phyloP scores from a whole-genome alignment of 1,284 basidiomycete genomes.

The Sutorius eximius region DNA sequence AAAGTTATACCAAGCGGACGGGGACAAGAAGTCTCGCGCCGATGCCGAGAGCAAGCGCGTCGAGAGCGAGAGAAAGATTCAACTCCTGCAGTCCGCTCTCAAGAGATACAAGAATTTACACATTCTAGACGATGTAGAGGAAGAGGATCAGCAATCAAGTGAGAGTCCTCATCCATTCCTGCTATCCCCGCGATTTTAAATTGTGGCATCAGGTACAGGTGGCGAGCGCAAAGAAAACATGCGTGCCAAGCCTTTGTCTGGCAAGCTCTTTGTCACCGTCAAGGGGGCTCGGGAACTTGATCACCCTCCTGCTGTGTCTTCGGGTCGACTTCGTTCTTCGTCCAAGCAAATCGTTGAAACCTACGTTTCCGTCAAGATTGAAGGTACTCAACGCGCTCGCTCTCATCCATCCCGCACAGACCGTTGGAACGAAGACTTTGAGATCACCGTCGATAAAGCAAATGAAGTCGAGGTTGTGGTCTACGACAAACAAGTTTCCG shows the following conservation, averaged over 20 bases:
- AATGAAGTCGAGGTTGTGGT: constrained; percentile 98
- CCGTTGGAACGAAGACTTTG: constrained; percentile 97
- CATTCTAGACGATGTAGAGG: constrained; percentile 86
- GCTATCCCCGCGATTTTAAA: constrained; percentile 7
- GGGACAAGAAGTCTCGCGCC: constrained; percentile 88
- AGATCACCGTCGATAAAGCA: constrained; percentile 95
- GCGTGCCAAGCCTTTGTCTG: constrained; percentile 90
- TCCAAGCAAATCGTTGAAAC: constrained; percentile 86
- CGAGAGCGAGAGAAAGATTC: constrained; percentile 96
- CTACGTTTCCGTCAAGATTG: constrained; percentile 92
- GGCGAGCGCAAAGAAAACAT: constrained; percentile 90
- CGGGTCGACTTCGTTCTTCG: constrained; percentile 63
- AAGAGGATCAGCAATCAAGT: constrained; percentile 65
- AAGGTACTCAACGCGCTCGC: constrained; percentile 90
- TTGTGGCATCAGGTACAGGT: constrained; percentile 59
- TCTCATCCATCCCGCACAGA: constrained; percentile 94
- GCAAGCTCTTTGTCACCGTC: constrained; percentile 88
- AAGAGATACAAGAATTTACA: constrained; percentile 97
- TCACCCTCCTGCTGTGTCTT: constrained; percentile 76
- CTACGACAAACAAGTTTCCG: constrained; percentile 88
- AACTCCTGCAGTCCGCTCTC: constrained; percentile 87
- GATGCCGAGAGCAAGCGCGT: constrained; percentile 94
- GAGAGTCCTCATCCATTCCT: constrained; percentile 18
- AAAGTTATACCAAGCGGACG: constrained; percentile 90
- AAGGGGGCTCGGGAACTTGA: constrained; percentile 93